A percentile compares a stretch with the other conserved stretches of the same genome.
Evolutionary conservation across 805 yeast genomes (phyloP).

Genomic region (Lachancea sp.): DNA sequence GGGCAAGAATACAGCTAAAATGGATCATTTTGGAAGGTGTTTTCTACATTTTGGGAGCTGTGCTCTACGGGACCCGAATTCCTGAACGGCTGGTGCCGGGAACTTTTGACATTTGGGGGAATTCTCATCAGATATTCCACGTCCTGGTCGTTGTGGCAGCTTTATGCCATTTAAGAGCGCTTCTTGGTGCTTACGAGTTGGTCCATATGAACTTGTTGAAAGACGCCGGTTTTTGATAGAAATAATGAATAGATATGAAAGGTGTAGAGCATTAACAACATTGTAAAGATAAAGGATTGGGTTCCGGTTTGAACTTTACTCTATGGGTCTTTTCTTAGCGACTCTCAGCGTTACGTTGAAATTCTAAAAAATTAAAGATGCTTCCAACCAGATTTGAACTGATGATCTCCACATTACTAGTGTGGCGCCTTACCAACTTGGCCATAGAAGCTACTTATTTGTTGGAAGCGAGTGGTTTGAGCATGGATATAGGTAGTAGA

Average conservation of each 20-base stretch:
- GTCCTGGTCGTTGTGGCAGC: slow-evolving; percentile 73
- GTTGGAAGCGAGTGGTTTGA: no score
- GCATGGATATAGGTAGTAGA: no score
- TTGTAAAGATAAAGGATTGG: no score
- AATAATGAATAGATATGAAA: not conserved
- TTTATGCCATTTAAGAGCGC: slow-evolving; percentile 60
- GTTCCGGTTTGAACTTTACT: not conserved
- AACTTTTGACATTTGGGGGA: slow-evolving; percentile 61
- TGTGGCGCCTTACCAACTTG: slow-evolving; percentile 82
- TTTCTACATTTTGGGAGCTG: slow-evolving; percentile 74
- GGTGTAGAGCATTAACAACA: no score
- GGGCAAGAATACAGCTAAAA: slow-evolving; percentile 45
- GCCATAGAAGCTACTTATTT: slow-evolving; percentile 42
- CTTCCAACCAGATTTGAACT: slow-evolving; percentile 71
- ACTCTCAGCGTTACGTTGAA: no score
- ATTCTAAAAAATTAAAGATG: slow-evolving; percentile 30
- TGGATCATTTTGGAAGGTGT: slow-evolving; percentile 68
- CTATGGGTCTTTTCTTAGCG: no score
- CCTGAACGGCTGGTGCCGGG: slow-evolving; percentile 72
- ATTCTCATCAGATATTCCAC: slow-evolving; percentile 83
- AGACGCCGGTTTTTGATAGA: not conserved
- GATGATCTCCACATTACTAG: slow-evolving; percentile 85
- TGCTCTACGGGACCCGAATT: slow-evolving; percentile 65
- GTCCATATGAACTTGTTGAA: slow-evolving; percentile 33
- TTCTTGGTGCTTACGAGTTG: slow-evolving; percentile 48